phyloP scores from a whole-genome alignment of 768 basidiomycete species.

The Brasilioporus rufonigricans region DNA sequence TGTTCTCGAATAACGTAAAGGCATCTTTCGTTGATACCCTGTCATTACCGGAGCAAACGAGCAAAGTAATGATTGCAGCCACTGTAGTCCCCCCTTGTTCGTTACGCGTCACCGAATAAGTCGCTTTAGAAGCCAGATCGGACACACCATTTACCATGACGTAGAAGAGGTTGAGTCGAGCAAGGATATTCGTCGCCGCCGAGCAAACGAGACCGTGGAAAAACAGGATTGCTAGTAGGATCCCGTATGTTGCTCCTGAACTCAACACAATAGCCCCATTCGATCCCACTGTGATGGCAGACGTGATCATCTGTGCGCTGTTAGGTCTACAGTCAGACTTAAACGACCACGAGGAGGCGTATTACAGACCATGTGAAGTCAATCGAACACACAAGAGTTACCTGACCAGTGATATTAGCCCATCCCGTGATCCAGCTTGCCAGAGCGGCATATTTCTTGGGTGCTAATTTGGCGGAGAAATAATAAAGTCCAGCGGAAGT shows the following conservation, averaged over 20 bases:
- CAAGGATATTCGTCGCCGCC: slow-evolving; percentile 61
- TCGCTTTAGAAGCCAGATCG: background rate
- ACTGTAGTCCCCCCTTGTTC: slow-evolving; percentile 58
- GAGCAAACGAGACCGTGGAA: slow-evolving; percentile 72
- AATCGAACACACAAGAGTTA: slow-evolving; percentile 69
- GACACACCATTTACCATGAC: slow-evolving; percentile 59
- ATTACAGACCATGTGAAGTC: slow-evolving; percentile 61
- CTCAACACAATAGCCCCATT: slow-evolving; percentile 52
- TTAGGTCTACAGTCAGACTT: background rate
- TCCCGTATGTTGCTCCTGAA: slow-evolving; percentile 63
- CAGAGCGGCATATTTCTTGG: slow-evolving; percentile 55
- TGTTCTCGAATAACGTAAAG: slow-evolving; percentile 69
- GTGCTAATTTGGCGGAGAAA: slow-evolving; percentile 73
- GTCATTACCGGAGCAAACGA: slow-evolving; percentile 53
- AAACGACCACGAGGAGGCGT: background rate
- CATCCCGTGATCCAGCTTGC: slow-evolving; percentile 61
- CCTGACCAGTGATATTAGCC: slow-evolving; percentile 73
- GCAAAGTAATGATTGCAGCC: slow-evolving; percentile 57
- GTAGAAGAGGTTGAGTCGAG: slow-evolving; percentile 69
- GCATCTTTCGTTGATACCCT: slow-evolving; percentile 68
- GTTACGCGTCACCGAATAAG: background rate
- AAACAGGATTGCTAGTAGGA: slow-evolving; percentile 61
- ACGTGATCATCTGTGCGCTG: slow-evolving; percentile 75
- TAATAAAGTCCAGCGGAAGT: slow-evolving; percentile 80
- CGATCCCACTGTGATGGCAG: slow-evolving; percentile 61